Evolutionary conservation across 169 alveolate genomes (phyloP), one percentile per base, ranked within the genome.

Genomic region (Cryptosporidium sp.): DNA sequence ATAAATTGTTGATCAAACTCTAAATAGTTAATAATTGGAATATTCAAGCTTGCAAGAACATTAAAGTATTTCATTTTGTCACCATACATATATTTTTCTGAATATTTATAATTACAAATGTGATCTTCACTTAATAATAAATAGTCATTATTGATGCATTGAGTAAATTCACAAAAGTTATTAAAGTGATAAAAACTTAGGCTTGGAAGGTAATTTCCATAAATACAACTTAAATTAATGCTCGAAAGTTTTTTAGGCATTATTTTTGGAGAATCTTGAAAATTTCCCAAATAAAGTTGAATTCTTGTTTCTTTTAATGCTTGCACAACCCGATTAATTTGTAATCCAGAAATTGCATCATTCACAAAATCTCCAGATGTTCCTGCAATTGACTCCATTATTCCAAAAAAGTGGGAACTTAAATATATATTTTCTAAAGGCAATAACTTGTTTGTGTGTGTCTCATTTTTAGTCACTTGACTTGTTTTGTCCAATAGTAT

Each of bases 381-480:
- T 21, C 89, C 89, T 37, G 89, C 72, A 45, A 80, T 80, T 18
- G 89, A 60, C 70, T 80, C 89, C 21, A 80, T 65, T 80, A 80
- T 80, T 42, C 80, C 89, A 62, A 80, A 80, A 80, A 80, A 80
- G 4, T 80, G 89, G 6, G 75, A 61, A 23, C 80, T 80, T 31
- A 80, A 51, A 48, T 62, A 65, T 31, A 80, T 26, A 35, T 51
- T 44, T 61, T 60, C 75, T 39, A 80, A 48, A 44, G 53, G 75
- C 6, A 42, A 18, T 33, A 56, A 37, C 35, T 73, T 33, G 14
- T 52, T 42, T 3, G 44, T 31, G 10, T 31, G 29, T 3, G 53
- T 56, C 8, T 18, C 31, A 21, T 39, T 31, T 10, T 33, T 48
- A 26, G 44, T 21, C 0, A 62, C 2, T 26, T 62, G 21, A 5